Conservation (phyloP, 208 protist genomes). For the Acanthamoeba castellanii region DNA sequence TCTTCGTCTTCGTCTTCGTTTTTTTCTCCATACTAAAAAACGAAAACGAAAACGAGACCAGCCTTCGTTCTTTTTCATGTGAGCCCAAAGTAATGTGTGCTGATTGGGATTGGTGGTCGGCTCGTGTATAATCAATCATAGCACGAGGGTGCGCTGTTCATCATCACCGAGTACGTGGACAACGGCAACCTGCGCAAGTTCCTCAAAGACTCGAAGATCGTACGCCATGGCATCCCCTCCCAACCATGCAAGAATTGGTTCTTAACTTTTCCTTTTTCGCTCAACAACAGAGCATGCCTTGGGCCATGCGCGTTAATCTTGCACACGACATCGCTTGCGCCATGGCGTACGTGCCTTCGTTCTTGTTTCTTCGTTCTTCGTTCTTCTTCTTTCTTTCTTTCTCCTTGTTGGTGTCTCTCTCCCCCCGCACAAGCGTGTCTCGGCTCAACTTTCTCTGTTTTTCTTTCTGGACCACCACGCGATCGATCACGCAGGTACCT, state of each 20-base stretch:
- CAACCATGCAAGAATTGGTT: not conserved
- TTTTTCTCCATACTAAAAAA: too few relatives aligned
- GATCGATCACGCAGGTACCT: conserved; percentile 46
- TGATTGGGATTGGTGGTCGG: not conserved
- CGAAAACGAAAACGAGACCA: too few relatives aligned
- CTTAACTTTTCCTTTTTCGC: not conserved
- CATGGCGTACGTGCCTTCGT: conserved; percentile 60
- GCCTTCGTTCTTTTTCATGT: not conserved
- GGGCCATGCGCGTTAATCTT: conserved; percentile 34
- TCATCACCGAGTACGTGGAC: conserved; percentile 58
- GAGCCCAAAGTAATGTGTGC: not conserved
- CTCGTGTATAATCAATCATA: not conserved
- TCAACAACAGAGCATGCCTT: conserved; percentile 1
- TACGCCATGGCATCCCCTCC: not conserved
- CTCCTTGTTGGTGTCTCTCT: too few relatives aligned
- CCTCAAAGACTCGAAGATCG: conserved; percentile 37
- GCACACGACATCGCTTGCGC: conserved; percentile 67
- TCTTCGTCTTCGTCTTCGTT: not conserved
- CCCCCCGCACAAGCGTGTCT: not conserved
- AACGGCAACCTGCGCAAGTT: conserved; percentile 69
- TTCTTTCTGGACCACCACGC: not conserved
- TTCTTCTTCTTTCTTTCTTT: too few relatives aligned
- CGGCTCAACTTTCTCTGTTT: not conserved
- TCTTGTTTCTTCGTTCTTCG: too few relatives aligned
- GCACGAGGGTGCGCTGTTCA: conserved; percentile 48